Percentiles rank a stretch among this genome's conserved stretches.
These are phyloP conservation scores for Cardiospermum halicacabum DNA, from an alignment of 345 rosid species.

Conservation along the genomic window DNA sequence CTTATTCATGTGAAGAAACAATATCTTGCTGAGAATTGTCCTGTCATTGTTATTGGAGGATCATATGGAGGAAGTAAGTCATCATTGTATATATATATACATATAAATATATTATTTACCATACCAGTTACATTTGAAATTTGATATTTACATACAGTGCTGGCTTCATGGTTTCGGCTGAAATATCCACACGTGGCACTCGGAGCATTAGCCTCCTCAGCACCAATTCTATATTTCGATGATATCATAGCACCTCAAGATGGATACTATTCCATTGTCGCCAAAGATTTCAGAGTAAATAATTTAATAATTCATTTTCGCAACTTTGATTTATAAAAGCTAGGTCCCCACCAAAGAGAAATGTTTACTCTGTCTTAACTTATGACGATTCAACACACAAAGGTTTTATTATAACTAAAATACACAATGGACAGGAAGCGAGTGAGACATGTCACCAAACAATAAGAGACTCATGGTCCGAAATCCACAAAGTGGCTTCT, in stretches of 20 bases:
- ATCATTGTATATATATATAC: neutral
- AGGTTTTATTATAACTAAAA: too few relatives aligned
- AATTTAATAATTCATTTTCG: neutral
- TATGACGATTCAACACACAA: too few relatives aligned
- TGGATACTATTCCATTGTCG: conserved; percentile 28
- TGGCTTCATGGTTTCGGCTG: conserved; percentile 51
- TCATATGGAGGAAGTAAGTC: conserved; percentile 75
- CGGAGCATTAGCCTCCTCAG: conserved; percentile 55
- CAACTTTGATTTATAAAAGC: neutral
- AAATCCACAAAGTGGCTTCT: conserved; percentile 19
- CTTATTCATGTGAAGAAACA: conserved; percentile 40
- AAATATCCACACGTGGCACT: conserved; percentile 52
- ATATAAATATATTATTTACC: neutral
- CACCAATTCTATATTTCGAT: conserved; percentile 47
- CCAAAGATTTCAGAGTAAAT: conserved; percentile 30
- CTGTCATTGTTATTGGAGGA: conserved; percentile 64
- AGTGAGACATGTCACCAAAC: conserved; percentile 39
- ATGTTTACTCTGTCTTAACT: too few relatives aligned
- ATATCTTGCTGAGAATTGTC: conserved; percentile 33
- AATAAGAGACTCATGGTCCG: conserved; percentile 32
- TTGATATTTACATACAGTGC: conserved; percentile 21
- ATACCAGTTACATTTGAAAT: too few relatives aligned
- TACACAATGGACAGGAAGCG: conserved; percentile 17
- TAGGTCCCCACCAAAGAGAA: neutral
- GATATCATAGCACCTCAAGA: conserved; percentile 26